Base-by-base conservation (phyloP, 2,329 filamentous ascomycete species). In the Scleromitrula shiraiana region DNA sequence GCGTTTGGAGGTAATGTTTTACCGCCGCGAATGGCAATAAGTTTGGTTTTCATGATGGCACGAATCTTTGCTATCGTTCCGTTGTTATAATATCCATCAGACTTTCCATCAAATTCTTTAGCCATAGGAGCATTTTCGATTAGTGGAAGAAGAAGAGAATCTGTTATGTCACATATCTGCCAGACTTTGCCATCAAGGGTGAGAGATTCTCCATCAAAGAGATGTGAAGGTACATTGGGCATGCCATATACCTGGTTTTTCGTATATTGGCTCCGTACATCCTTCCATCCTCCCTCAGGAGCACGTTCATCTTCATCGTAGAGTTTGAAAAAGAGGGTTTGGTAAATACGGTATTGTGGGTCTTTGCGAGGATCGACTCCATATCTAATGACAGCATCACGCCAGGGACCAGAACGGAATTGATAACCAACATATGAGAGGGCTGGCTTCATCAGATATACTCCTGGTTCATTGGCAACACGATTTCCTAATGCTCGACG, bases 101-200 rank as follows among this genome's bases (percentile, higher is more conserved):
- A 74, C 41, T 72, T 62, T 5, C 71, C 65, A 55, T 85, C 80
- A 65, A 79, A 85, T 8, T 70, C 68, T 0, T 69, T 62, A 4
- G 81, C 75, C 19, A 85, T 67, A 5, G 79, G 72, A 0, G 81
- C 72, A 0, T 78, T 76, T 17, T 81, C 75, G 32, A 95, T 73
- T 3, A 96, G 69, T 9, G 71, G 65, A 1, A 71, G 69, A 1
- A 97, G 71, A 1, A 90, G 62, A 0, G 88, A 86, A 59, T 97
- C 91, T 0, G 80, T 84, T 46, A 97, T 83, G 64, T 98, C 93
- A 68, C 89, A 95, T 22, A 94, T 77, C 70, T 97, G 93, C 85
- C 89, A 98, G 41, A 93, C 83, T 60, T 93, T 93, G 32, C 89
- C 89, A 60, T 95, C 89, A 1, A 78, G 77, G 14, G 80, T 79